These are phyloP conservation scores for Globisporangium nunn DNA, from an alignment of 352 stramenopile genomes.

Conservation along the genomic window DNA sequence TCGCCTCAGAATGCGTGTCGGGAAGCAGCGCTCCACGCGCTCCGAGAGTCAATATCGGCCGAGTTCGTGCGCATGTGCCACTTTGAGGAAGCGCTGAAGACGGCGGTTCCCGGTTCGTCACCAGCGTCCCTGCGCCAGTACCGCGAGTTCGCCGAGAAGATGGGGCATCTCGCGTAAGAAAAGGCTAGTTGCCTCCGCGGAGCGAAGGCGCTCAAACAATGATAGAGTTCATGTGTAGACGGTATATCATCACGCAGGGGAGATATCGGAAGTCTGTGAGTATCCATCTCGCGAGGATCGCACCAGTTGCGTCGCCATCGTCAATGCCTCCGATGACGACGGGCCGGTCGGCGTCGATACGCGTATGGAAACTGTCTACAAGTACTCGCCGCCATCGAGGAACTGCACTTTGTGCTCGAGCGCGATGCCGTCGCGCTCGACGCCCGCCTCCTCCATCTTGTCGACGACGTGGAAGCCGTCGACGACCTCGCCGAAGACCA, in stretches of 20 bases:
- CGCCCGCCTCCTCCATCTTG: constrained; percentile 70
- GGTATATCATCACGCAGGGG: too few species aligned
- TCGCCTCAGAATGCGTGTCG: constrained; percentile 72
- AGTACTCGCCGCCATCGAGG: constrained; percentile 62
- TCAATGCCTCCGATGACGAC: not conserved
- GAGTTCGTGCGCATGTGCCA: constrained; percentile 46
- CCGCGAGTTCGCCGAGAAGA: constrained; percentile 46
- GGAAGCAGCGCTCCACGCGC: constrained; percentile 64
- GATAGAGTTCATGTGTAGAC: not conserved
- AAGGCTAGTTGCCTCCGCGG: too few species aligned
- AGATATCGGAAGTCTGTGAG: too few species aligned
- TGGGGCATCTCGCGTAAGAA: constrained; percentile 41
- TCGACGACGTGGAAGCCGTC: constrained; percentile 80
- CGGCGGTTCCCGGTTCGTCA: constrained; percentile 50
- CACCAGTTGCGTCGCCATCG: too few species aligned
- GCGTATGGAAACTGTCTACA: constrained; percentile 5
- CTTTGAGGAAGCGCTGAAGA: constrained; percentile 43
- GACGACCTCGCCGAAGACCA: constrained; percentile 83
- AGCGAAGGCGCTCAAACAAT: too few species aligned
- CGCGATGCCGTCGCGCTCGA: constrained; percentile 48
- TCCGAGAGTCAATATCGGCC: constrained; percentile 64
- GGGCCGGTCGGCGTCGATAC: not conserved
- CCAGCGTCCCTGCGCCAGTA: constrained; percentile 47
- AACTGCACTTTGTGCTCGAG: constrained; percentile 74
- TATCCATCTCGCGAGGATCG: too few species aligned